Percentiles rank a stretch among this genome's conserved stretches.
Conservation (phyloP, 306 rosid genomes). For the Arachis hypogaea region DNA sequence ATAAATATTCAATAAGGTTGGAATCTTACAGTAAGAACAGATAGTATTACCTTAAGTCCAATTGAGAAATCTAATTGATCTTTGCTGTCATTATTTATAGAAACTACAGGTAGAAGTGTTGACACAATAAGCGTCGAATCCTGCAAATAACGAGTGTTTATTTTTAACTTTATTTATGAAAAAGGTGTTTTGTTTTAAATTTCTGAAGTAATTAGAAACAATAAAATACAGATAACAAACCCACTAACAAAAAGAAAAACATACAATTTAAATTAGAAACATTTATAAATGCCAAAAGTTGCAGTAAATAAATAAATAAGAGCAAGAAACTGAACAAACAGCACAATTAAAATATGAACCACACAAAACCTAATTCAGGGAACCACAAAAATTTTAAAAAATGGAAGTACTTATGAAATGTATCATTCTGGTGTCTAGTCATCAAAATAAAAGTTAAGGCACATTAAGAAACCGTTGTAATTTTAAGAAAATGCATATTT, state of each 20-base stretch:
- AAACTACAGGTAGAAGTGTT: constrained; percentile 80
- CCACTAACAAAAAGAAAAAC: constrained; percentile 1
- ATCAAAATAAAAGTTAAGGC: neutral
- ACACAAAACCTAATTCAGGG: neutral
- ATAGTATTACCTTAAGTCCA: constrained; percentile 73
- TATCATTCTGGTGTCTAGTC: neutral
- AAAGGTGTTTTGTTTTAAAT: neutral
- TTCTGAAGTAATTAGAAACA: constrained; percentile 17
- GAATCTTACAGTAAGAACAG: constrained; percentile 13
- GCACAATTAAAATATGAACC: neutral
- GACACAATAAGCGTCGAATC: constrained; percentile 73
- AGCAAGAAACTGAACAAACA: neutral
- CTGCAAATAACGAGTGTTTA: constrained; percentile 50
- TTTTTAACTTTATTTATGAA: neutral
- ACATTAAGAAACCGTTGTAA: neutral
- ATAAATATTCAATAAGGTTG: neutral
- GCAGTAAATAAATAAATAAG: neutral
- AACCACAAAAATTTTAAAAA: too few relatives aligned
- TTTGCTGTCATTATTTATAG: constrained; percentile 71
- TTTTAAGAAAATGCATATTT: neutral
- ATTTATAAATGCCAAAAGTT: constrained; percentile 1
- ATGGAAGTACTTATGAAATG: too few relatives aligned
- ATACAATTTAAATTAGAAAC: neutral
- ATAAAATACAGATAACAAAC: constrained; percentile 33
- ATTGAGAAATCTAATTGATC: constrained; percentile 78